Evolutionary conservation across 1,139 yeast species (phyloP).

Genomic region (Hyphopichia burtonii): DNA sequence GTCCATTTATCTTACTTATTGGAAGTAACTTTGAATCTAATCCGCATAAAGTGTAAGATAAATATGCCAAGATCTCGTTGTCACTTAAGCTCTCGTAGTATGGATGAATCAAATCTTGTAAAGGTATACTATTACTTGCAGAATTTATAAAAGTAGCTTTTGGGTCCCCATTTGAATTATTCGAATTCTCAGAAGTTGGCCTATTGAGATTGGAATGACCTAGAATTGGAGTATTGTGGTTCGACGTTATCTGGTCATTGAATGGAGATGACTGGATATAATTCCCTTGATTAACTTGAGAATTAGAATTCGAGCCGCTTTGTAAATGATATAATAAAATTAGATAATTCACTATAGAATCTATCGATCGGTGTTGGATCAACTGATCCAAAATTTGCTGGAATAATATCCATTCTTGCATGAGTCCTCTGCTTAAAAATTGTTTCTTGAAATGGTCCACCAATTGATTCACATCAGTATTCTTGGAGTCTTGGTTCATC

Average conservation of each 20-base stretch:
- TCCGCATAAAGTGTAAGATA: constrained; percentile 72
- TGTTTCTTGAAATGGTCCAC: constrained; percentile 23
- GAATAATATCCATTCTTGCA: constrained; percentile 33
- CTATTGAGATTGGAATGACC: background rate
- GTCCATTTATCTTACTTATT: constrained; percentile 10
- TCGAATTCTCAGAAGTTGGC: background rate
- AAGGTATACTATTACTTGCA: constrained; percentile 5
- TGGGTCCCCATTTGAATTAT: background rate
- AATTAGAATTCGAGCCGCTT: background rate
- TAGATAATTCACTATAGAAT: constrained; percentile 39
- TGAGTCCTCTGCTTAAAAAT: constrained; percentile 25
- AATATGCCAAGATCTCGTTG: constrained; percentile 50
- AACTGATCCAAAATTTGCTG: constrained; percentile 31
- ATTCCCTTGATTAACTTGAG: background rate
- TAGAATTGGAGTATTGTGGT: background rate
- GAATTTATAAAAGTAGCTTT: background rate
- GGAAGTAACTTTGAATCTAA: constrained; percentile 64
- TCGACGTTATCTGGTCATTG: background rate
- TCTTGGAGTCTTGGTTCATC: background rate
- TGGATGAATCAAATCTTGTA: constrained; percentile 25
- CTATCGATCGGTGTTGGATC: constrained; percentile 23
- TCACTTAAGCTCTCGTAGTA: constrained; percentile 44
- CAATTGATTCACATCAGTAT: constrained; percentile 16
- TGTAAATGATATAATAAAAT: constrained; percentile 27
- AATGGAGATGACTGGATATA: background rate